Base-by-base conservation (phyloP, 1,284 basidiomycete species). In the Moniliophthora roreri region DNA sequence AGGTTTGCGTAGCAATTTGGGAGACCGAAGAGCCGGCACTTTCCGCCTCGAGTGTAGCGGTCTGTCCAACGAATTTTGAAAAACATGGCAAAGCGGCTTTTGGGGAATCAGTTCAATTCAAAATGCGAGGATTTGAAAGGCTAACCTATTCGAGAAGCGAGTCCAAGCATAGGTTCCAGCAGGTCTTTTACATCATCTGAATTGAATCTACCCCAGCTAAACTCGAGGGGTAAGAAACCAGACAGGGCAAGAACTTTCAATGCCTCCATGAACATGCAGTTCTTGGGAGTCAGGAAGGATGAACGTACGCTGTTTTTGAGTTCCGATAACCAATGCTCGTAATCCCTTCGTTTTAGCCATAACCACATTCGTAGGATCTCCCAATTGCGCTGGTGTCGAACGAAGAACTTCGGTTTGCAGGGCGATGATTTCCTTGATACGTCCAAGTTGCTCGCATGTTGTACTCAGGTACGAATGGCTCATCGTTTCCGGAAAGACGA, bases 401-500 rank as follows among this genome's bases (percentile, higher is more conserved):
- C 59, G 59, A 28, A 79, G 60, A 11, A 79, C 67, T 23, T 67
- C 64, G 32, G 71, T 70, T 58, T 75, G 74, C 47, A 75, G 56
- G 10, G 64, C 63, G 3, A 81, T 51, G 3, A 78, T 55, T 9
- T 50, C 55, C 46, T 73, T 67, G 11, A 77, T 56, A 16, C 69
- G 60, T 9, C 63, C 65, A 0, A 78, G 59, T 11, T 77, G 63
- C 3, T 52, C 64, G 5, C 66, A 63, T 26, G 68, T 64, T 8
- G 60, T 63, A 15, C 60, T 61, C 34, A 78, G 67, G 53, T 72
- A 75, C 1, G 73, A 69, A 58, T 84, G 80, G 51, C 78, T 79
- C 59, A 87, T 72, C 0, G 82, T 79, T 63, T 85, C 78, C 2
- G 87, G 87, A 64, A 89, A 89, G 55, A 88, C 69, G 51, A 87